phyloP scores from a whole-genome alignment of 2,329 filamentous ascomycete genomes.

The Sclerotinia glacialis region DNA sequence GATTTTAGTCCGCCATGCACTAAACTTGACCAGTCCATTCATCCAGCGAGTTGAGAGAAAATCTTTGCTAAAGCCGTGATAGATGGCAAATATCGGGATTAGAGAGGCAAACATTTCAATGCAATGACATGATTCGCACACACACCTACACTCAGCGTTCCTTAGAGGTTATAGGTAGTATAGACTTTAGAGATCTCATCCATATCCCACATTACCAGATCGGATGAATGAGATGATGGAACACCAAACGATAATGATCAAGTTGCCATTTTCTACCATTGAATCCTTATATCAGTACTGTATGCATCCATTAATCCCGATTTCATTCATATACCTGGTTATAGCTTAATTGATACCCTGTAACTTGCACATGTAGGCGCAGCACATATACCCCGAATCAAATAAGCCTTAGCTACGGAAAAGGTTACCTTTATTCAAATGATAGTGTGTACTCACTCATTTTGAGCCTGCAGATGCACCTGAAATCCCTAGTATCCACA shows the following conservation, averaged over 20 bases:
- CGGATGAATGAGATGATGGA: background rate
- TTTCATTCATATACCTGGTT: background rate
- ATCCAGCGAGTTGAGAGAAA: background rate
- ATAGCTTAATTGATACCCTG: slow-evolving; percentile 4
- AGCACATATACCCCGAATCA: slow-evolving; percentile 5
- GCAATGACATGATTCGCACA: background rate
- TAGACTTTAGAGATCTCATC: background rate
- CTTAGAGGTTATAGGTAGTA: background rate
- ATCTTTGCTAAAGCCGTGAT: background rate
- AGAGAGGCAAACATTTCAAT: background rate
- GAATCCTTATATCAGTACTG: background rate
- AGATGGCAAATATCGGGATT: background rate
- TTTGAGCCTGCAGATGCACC: slow-evolving; percentile 1
- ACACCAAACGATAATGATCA: background rate
- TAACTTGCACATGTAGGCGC: slow-evolving; percentile 13
- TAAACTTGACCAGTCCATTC: background rate
- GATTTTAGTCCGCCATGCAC: background rate
- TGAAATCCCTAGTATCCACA: background rate
- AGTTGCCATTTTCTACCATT: background rate
- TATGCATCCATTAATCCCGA: background rate
- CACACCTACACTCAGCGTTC: background rate
- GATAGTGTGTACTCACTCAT: background rate
- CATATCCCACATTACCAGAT: too few relatives aligned
- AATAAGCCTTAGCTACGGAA: background rate
- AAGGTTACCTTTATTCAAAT: background rate